Evolutionary conservation across 169 alveolate genomes (phyloP).

Genomic region (Plasmodium reichenowi): DNA sequence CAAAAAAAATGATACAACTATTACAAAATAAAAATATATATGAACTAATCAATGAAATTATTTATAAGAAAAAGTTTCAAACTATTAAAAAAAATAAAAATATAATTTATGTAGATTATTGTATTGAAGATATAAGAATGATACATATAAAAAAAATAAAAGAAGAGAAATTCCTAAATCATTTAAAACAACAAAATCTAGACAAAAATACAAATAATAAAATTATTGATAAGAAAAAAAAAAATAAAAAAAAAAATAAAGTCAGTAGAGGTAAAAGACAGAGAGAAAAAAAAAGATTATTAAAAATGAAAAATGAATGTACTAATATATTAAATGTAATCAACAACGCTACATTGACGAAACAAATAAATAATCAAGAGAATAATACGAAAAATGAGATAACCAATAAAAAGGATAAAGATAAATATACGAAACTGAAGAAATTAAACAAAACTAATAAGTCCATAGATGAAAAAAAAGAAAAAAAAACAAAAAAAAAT

Average conservation of each 20-base stretch:
- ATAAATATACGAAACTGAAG: background rate
- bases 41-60: slow-evolving; percentile 34
- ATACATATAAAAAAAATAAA: slow-evolving; percentile 69
- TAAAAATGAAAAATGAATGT: slow-evolving; percentile 32
- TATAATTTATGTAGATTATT: slow-evolving; percentile 69
- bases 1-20: slow-evolving; percentile 39
- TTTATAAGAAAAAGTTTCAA: slow-evolving; percentile 62
- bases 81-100: slow-evolving; percentile 48
- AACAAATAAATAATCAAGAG: background rate
- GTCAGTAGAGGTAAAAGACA: slow-evolving; percentile 67
- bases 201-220: slow-evolving; percentile 1
- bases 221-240: slow-evolving; percentile 1
- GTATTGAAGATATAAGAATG: slow-evolving; percentile 75
- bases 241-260: slow-evolving; percentile 53
- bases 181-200: slow-evolving; percentile 41
- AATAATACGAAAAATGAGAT: background rate
- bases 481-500: slow-evolving; percentile 2
- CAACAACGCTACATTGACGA: background rate
- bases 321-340: slow-evolving; percentile 35
- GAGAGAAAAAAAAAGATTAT: slow-evolving; percentile 71
- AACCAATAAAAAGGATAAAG: background rate
- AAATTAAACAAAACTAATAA: slow-evolving; percentile 5
- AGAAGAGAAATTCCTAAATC: slow-evolving; percentile 70
- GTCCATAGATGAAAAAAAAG: slow-evolving; percentile 8
- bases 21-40: slow-evolving; percentile 65